Percentiles rank a stretch among this genome's conserved stretches.
Conservation (phyloP, 2,329 filamentous ascomycete species). For the Monosporascus sp. region DNA sequence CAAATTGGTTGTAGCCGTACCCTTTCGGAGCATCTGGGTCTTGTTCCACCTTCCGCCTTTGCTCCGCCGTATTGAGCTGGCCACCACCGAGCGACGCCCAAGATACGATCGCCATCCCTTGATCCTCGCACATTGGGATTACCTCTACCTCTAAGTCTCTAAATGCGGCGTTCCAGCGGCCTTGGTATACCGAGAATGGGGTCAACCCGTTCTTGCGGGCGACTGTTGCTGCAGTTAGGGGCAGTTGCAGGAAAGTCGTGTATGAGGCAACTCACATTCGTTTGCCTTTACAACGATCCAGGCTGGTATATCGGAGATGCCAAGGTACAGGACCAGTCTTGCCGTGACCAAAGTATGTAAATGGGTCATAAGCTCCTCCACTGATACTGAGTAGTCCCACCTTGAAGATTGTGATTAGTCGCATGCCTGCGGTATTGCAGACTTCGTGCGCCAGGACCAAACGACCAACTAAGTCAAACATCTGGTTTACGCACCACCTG, state of each 20-base stretch:
- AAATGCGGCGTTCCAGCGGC: slow-evolving; percentile 33
- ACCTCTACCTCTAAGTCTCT: slow-evolving; percentile 39
- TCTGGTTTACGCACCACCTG: too few species aligned
- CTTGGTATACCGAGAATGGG: slow-evolving; percentile 34
- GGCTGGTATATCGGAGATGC: slow-evolving; percentile 24
- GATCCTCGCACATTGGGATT: slow-evolving; percentile 33
- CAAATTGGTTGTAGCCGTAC: too few species aligned
- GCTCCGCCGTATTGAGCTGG: neutral
- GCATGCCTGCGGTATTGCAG: too few species aligned
- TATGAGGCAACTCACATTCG: slow-evolving; percentile 7
- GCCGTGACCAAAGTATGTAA: slow-evolving; percentile 19
- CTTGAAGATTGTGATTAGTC: neutral
- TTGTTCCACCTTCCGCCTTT: too few species aligned
- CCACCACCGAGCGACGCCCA: neutral
- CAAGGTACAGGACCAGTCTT: slow-evolving; percentile 27
- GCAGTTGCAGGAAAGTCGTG: too few species aligned
- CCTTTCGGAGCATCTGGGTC: too few species aligned
- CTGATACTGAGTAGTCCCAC: slow-evolving; percentile 20
- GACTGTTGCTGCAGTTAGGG: neutral
- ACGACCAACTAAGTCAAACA: too few species aligned
- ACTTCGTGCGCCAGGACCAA: too few species aligned
- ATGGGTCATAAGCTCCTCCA: slow-evolving; percentile 22
- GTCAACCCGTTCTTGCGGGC: slow-evolving; percentile 20
- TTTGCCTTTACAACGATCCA: slow-evolving; percentile 26
- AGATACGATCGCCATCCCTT: neutral